Percentiles rank a stretch among this genome's conserved stretches.
Conservation (phyloP, 176 grass and related monocot genomes). For the Oropetium thomaeum region DNA sequence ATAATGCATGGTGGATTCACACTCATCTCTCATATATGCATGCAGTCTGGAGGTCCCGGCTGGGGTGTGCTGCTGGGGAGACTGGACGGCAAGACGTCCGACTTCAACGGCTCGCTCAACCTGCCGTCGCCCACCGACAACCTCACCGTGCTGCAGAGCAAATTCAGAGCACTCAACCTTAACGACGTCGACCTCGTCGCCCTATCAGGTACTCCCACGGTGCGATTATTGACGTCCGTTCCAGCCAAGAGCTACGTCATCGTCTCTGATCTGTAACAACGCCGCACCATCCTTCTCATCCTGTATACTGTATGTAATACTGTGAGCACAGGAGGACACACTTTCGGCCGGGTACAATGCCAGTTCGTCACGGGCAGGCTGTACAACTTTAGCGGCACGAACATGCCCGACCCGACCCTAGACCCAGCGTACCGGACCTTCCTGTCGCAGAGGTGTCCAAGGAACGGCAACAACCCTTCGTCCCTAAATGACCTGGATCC, state of each 20-base stretch:
- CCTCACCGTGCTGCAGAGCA: not conserved
- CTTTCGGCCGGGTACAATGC: constrained; percentile 57
- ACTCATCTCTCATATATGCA: not conserved
- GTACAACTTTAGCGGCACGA: constrained; percentile 57
- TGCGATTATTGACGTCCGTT: no score
- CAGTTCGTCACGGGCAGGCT: constrained; percentile 36
- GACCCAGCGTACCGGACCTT: not conserved
- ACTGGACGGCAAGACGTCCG: constrained; percentile 43
- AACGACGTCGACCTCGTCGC: constrained; percentile 53
- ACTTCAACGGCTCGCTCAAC: not conserved
- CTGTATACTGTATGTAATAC: no score
- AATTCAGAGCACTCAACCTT: constrained; percentile 28
- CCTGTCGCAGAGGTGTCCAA: constrained; percentile 40
- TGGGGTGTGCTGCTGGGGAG: constrained; percentile 57
- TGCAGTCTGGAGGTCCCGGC: constrained; percentile 57
- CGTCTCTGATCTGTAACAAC: no score
- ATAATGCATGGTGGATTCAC: not conserved
- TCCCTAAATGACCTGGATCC: constrained; percentile 53
- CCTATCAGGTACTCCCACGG: constrained; percentile 46
- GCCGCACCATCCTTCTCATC: no score
- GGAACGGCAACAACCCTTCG: not conserved
- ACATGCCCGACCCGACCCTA: constrained; percentile 46
- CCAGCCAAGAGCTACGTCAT: no score
- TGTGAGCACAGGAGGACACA: constrained; percentile 50
- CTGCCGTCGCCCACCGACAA: constrained; percentile 41